Evolutionary conservation across 169 alveolate species (phyloP), one percentile per base, ranked within the genome.

Genomic region (Plasmodium gonderi): DNA sequence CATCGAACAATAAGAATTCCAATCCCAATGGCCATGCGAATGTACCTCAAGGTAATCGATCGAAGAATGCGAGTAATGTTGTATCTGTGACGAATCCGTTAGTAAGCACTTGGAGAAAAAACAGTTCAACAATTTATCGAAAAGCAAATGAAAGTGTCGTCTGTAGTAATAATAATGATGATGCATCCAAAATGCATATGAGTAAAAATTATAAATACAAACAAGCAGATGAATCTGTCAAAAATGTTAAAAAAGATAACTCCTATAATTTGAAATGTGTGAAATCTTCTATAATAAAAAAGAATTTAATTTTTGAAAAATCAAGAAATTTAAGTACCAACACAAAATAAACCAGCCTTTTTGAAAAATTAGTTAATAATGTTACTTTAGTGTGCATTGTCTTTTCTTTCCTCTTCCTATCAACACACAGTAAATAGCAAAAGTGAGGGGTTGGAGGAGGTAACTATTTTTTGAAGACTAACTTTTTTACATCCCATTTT

Each of bases 191-290:
- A 14, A 44, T 12, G 49, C 47, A 65, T 17, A 36, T 33, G 1
- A 80, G 64, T 29, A 80, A 75, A n/a, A 74, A 65, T 45, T 40
- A 80, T 65, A 80, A 65, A 17, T 80, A 76, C 68, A 80, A 80
- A 47, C 33, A 14, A n/a, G 47, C 49, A 26, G 80, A 80, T 9
- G 79, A 80, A 33, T 23, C 33, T 3, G 40, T 3, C 4, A 60
- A 54, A 20, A 11, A 80, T 65, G n/a, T 23, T n/a, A 80, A 65
- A 60, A 80, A 60, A 38, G 80, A 40, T 45, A 64, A 40, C n/a
- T 20, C 69, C 20, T n/a, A 64, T 4, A 47, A 42, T 64, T n/a
- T 64, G 14, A 80, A 80, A 36, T 80, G 17, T 33, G 40, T 29
- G 3, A 60, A 80, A 9, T 42, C 44, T 2, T 80, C 91, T 14